These are phyloP conservation scores for Pezicula rhizophila DNA, from an alignment of 2,329 filamentous ascomycete species.

Conservation along the genomic window DNA sequence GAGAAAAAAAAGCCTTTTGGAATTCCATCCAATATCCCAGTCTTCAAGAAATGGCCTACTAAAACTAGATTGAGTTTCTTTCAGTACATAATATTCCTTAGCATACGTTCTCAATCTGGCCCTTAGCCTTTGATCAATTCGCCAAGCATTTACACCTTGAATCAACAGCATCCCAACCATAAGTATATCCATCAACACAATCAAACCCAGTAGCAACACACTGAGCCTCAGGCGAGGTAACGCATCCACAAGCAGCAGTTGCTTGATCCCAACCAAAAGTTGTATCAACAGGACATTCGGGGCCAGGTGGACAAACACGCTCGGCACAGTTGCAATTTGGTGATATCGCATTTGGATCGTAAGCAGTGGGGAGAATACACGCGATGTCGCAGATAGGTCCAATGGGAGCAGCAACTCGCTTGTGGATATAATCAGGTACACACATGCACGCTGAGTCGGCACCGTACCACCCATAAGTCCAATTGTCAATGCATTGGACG, in stretches of 20 bases:
- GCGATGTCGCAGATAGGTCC: background rate
- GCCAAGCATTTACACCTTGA: background rate
- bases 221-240: background rate
- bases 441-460: background rate
- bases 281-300: background rate
- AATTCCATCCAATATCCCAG: too few relatives aligned
- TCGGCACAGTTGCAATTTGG: background rate
- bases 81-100: background rate
- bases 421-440: background rate
- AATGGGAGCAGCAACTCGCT: background rate
- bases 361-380: background rate
- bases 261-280: background rate
- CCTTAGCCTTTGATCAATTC: background rate
- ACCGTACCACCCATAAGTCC: background rate
- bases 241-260: background rate
- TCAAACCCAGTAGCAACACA: background rate
- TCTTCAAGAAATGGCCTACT: too few relatives aligned
- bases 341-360: background rate
- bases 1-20: too few relatives aligned
- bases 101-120: background rate
- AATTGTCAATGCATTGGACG: background rate
- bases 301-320: background rate
- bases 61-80: background rate
- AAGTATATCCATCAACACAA: background rate
- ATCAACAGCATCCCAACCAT: background rate